Evolutionary conservation across 257 asterid species (phyloP), one percentile per base, ranked within the genome.

Genomic region (Penstemon newberryi): DNA sequence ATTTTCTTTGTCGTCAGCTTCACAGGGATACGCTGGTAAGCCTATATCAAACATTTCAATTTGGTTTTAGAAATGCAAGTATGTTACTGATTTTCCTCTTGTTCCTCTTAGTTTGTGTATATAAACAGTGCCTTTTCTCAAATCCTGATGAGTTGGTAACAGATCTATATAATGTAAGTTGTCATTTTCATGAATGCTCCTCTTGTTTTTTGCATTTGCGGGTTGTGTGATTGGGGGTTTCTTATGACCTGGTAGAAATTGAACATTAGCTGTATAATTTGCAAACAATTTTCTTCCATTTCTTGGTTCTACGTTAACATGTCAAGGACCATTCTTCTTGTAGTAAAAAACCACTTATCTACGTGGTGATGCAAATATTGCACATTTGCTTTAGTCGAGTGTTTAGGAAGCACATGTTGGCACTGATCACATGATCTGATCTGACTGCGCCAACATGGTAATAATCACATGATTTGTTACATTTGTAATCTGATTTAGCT

Each of bases 91-190:
- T 43, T 70, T 38, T 63, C 18, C 37, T 66, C 59, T 49, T 67
- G 40, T 56, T 71, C 33, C 15, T 68, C 50, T 56, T 74, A 88
- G 99, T 93, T 93, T 87, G 99, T 93, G 56, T 91, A 94, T 71
- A 92, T 91, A 70, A 94, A 94, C 91, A 91, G 99, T 57, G 96
- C 96, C 67, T 91, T 94, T 83, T 91, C 96, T 5, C 99, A 43
- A 89, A 87, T 81, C 95, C 99, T 6, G 99, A 94, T 78, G 96
- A 94, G 82, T 70, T 87, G 83, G 82, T 94, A 33, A 66, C 60
- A 15, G 99, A 94, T 80, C 83, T 94, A 11, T 94, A 84, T 40
- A 83, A 89, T 60, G 99, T 90, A 74, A 85, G 97, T 79, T 63
- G 67, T 47, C 74, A n/a, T 60, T 69, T 53, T 36, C 49, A 36